Percentiles rank a stretch among this genome's conserved stretches.
Conservation (phyloP, 495 filamentous ascomycete genomes). For the Baudoinia panamericana region DNA sequence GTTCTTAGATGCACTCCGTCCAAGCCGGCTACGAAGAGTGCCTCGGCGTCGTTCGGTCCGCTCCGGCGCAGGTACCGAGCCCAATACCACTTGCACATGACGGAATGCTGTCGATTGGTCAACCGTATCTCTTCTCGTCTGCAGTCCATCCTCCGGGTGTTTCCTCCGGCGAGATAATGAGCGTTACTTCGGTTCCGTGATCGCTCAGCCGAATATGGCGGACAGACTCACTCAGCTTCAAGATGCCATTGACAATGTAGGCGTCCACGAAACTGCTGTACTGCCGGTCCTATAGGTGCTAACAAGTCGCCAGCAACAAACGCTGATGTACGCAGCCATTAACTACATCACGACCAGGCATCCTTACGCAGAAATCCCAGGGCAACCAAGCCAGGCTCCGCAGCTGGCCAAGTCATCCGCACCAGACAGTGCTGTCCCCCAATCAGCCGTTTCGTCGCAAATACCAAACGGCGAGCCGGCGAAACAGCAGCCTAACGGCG, state of each 20-base stretch:
- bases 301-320: conserved; percentile 51
- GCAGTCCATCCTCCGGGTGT: too few relatives aligned
- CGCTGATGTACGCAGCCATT: conserved; percentile 77
- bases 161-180: background rate
- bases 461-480: conserved; percentile 12
- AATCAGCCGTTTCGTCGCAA: conserved; percentile 16
- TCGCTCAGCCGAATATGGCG: conserved; percentile 43
- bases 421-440: conserved; percentile 6
- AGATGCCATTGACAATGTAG: conserved; percentile 82
- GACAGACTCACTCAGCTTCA: conserved; percentile 90
- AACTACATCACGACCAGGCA: conserved; percentile 75
- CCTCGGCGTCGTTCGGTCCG: too few relatives aligned
- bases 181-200: background rate
- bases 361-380: conserved; percentile 53
- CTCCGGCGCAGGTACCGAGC: conserved; percentile 4
- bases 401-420: conserved; percentile 18
- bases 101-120: too few relatives aligned
- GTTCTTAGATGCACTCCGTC: too few relatives aligned
- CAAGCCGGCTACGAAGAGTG: too few relatives aligned
- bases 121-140: too few relatives aligned
- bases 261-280: conserved; percentile 3
- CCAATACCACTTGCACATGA: background rate
- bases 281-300: background rate
- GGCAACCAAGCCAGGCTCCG: conserved; percentile 38
- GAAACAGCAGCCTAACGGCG: conserved; percentile 14